Conservation (phyloP, 805 yeast genomes). For the Starmerella riodocensis region DNA sequence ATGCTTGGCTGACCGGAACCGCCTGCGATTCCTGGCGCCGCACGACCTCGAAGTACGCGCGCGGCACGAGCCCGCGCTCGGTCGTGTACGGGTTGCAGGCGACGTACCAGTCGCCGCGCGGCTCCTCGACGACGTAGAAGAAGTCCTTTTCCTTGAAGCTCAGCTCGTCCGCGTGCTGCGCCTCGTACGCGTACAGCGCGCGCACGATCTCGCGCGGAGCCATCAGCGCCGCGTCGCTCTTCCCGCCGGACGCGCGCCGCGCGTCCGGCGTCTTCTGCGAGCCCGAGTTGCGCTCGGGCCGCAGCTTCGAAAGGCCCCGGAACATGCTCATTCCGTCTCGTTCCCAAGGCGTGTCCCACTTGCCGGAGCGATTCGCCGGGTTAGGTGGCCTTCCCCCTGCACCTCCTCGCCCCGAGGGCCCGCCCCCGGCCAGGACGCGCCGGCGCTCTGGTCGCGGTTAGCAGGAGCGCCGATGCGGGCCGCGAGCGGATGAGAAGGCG, state of each 20-base stretch:
- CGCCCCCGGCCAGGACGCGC: too few relatives aligned
- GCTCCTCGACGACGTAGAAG: constrained; percentile 59
- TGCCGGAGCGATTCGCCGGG: too few relatives aligned
- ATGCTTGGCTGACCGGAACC: constrained; percentile 23
- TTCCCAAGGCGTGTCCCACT: too few relatives aligned
- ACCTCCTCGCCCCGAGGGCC: too few relatives aligned
- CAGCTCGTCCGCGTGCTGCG: constrained; percentile 72
- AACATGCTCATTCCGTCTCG: too few relatives aligned
- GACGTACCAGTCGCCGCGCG: constrained; percentile 61
- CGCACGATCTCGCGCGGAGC: constrained; percentile 74
- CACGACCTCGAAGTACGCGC: constrained; percentile 66
- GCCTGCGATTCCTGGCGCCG: constrained; percentile 26
- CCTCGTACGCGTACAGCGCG: constrained; percentile 63
- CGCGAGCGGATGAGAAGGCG: too few relatives aligned
- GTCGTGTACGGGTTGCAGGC: constrained; percentile 77
- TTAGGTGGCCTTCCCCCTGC: too few relatives aligned
- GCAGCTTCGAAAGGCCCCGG: constrained; percentile 12
- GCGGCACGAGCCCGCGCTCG: constrained; percentile 76
- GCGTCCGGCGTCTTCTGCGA: not conserved
- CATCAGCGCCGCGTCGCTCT: constrained; percentile 25
- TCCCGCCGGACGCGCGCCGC: constrained; percentile 12
- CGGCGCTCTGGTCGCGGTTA: too few relatives aligned
- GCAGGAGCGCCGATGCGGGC: too few relatives aligned
- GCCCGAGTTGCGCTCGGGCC: constrained; percentile 15
- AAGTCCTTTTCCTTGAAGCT: constrained; percentile 73